Percentiles rank a stretch among this genome's conserved stretches.
Conservation (phyloP, 2,329 filamentous ascomycete species). For the Xenoacremonium recifei region DNA sequence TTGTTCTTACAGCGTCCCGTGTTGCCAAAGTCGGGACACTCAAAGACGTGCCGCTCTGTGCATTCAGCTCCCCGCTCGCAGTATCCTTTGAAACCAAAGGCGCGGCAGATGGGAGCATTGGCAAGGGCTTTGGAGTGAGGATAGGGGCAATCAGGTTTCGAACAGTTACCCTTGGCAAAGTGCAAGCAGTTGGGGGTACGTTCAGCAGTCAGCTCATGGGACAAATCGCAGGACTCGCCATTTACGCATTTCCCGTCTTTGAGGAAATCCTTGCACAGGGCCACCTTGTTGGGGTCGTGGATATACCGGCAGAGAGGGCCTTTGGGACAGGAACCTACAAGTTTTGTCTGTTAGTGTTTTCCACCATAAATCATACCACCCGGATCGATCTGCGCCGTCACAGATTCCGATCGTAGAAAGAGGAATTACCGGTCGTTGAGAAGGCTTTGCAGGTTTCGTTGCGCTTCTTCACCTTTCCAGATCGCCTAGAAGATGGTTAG, state of each 20-base stretch:
- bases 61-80: slow-evolving; percentile 81
- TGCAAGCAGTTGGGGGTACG: slow-evolving; percentile 87
- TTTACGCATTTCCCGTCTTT: slow-evolving; percentile 74
- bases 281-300: slow-evolving; percentile 84
- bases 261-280: slow-evolving; percentile 85
- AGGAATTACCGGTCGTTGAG: slow-evolving; percentile 65
- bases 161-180: slow-evolving; percentile 86
- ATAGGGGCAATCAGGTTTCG: slow-evolving; percentile 83
- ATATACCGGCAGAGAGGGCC: slow-evolving; percentile 76
- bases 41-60: slow-evolving; percentile 80
- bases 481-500: slow-evolving; percentile 47
- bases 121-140: slow-evolving; percentile 78
- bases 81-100: slow-evolving; percentile 84
- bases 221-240: slow-evolving; percentile 83
- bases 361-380: slow-evolving; percentile 37
- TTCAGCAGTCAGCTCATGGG: slow-evolving; percentile 80
- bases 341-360: slow-evolving; percentile 42
- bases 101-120: slow-evolving; percentile 75
- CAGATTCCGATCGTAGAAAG: slow-evolving; percentile 32
- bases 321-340: slow-evolving; percentile 77
- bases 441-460: slow-evolving; percentile 72
- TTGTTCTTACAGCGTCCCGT: slow-evolving; percentile 77
- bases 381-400: slow-evolving; percentile 17
- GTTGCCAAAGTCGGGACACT: slow-evolving; percentile 95
- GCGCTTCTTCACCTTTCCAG: slow-evolving; percentile 62